A percentile compares a stretch with the other conserved stretches of the same genome.
Conservation (phyloP, 805 yeast genomes). For the Crinitomyces ghanaensis region DNA sequence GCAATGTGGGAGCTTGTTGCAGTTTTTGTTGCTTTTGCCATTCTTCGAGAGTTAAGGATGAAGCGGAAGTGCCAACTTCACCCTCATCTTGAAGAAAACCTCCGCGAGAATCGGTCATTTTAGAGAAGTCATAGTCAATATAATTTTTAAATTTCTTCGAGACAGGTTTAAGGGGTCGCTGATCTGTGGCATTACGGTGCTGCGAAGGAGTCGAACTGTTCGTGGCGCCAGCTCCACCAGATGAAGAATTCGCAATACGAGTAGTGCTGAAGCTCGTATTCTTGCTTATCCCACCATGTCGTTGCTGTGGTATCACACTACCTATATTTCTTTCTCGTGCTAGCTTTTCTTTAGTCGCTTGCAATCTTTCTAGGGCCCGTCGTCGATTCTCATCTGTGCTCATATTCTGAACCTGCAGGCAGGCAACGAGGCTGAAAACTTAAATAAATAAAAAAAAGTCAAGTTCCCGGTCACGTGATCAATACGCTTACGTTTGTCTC, state of each 20-base stretch:
- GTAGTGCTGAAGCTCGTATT: neutral
- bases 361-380: constrained; percentile 15
- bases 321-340: constrained; percentile 8
- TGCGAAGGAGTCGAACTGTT: constrained; percentile 1
- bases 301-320: neutral
- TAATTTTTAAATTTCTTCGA: constrained; percentile 25
- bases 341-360: constrained; percentile 17
- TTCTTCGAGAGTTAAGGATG: constrained; percentile 37
- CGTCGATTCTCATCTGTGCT: constrained; percentile 15
- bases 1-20: constrained; percentile 11
- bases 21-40: constrained; percentile 43
- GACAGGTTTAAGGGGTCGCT: constrained; percentile 13
- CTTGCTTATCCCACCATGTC: neutral
- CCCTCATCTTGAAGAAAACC: constrained; percentile 57
- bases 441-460: no score
- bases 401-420: no score
- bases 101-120: constrained; percentile 81
- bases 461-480: no score
- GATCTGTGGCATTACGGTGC: constrained; percentile 9
- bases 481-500: neutral
- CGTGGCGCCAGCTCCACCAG: neutral
- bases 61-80: no score
- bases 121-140: constrained; percentile 57
- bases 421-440: no score
- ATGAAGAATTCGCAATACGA: neutral